Base-by-base conservation (phyloP, 176 grass and related monocot genomes). In the Urochloa ruziziensis region DNA sequence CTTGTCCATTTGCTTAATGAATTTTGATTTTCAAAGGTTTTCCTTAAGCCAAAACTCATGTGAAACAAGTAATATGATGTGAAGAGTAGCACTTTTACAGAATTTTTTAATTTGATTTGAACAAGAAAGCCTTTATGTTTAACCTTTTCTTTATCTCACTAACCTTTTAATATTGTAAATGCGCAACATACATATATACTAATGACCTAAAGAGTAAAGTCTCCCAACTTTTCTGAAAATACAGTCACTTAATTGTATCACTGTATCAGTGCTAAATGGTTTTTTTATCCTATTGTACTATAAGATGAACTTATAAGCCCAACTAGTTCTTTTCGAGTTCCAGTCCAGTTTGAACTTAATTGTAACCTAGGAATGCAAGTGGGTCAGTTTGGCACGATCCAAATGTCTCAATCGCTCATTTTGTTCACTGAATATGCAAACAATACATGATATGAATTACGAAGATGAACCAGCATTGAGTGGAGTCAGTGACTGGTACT, bases 281-380 rank as follows among this genome's bases (percentile, higher is more conserved):
- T n/a, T n/a, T n/a, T n/a, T n/a, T 77, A 19, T 42, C 54, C 18
- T 59, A 18, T 7, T 77, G 44, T 61, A 28, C 24, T 59, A 60
- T 61, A 19, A 37, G 27, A 24, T 75, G 35, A 84, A 75, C 62
- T 67, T 14, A 24, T 56, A 40, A 56, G 18, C 49, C 52, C 19
- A 37, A 54, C 60, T 66, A 43, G 25, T 61, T 83, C 59, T 33
- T 53, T 75, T 83, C 46, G 60, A 54, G 51, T 75, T 75, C 70
- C 46, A 30, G 14, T 81, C 46, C 79, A 58, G 78, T 86, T 79
- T 78, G 36, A 62, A 83, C 21, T 53, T 27, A 18, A 79, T 56
- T 84, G 62, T 37, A 37, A 57, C 32, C 46, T 51, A 73, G 28
- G 44, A 9, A 73, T 23, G 28, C 70, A 33, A 73, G 44, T 73